Base-by-base conservation (phyloP, 1,284 basidiomycete genomes). In the Phellinidium pouzarii region DNA sequence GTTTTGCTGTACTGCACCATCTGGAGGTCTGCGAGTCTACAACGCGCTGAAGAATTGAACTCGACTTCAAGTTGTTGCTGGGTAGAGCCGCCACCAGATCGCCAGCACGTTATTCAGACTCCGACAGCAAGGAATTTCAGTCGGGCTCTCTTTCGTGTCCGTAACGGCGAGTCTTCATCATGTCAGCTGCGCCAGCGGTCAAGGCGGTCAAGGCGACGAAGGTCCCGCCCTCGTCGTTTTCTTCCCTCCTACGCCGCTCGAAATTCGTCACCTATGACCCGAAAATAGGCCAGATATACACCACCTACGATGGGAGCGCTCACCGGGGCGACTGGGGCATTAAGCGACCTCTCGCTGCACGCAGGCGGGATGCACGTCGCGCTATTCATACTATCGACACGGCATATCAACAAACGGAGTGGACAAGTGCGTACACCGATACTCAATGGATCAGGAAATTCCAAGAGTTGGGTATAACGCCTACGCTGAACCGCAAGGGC, bases 181-280 rank as follows among this genome's bases (percentile, higher is more conserved):
- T n/a, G n/a, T n/a, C n/a, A 54, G 63, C 64, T 59, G 64, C 68
- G 45, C 64, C 65, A 57, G 67, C 67, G 45, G 61, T 65, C 22
- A 44, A 60, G 40, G 49, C 51, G 45, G 61, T 65, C 22, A 44
- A 60, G 40, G 49, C 51, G 59, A 36, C 58, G 65, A 53, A 61
- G 68, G 52, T 59, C 22, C 71, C 63, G 19, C 68, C 78, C 0
- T 87, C 87, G 26, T 75, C 80, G 6, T 91, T 91, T 61, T 75
- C 82, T 26, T 72, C 77, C 27, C 79, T 91, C 49, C 75, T 91
- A 45, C 80, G 84, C 25, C 78, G 79, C 44, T 90, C 87, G 43
- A 83, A 82, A 59, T 91, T 91, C 66, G 79, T 86, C 12, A 74
- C 83, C 2, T 88, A 76, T 63, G 87, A 91, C 69, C 84, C 84